These are phyloP conservation scores for Lachancea fermentati DNA, from an alignment of 805 yeast species.

Conservation along the genomic window DNA sequence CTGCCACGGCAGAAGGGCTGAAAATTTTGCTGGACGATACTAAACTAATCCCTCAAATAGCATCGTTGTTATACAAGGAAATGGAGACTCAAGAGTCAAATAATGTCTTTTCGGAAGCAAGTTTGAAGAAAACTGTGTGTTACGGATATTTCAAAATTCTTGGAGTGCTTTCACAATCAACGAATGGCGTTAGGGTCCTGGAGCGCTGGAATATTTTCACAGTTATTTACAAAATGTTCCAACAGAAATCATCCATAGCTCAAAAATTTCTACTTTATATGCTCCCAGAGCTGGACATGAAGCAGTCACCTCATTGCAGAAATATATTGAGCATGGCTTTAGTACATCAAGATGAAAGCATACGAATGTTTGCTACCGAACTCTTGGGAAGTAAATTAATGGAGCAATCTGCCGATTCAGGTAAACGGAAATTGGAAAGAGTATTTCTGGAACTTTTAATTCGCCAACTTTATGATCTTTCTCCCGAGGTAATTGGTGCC, in stretches of 20 bases:
- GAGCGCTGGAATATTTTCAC: constrained; percentile 83
- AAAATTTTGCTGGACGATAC: constrained; percentile 56
- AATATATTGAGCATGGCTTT: constrained; percentile 61
- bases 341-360: constrained; percentile 43
- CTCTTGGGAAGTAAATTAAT: constrained; percentile 36
- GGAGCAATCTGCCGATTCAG: constrained; percentile 6
- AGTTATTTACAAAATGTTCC: constrained; percentile 66
- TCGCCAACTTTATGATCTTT: constrained; percentile 64
- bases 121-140: constrained; percentile 60
- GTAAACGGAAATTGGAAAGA: constrained; percentile 5
- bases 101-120: constrained; percentile 60
- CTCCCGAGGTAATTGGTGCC: constrained; percentile 45
- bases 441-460: constrained; percentile 44
- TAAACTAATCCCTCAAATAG: constrained; percentile 79
- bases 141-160: constrained; percentile 66
- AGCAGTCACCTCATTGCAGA: constrained; percentile 58
- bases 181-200: constrained; percentile 60
- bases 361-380: constrained; percentile 55
- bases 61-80: constrained; percentile 63
- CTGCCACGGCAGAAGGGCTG: constrained; percentile 60
- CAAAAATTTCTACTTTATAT: constrained; percentile 51
- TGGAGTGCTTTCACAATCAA: constrained; percentile 60
- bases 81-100: constrained; percentile 40
- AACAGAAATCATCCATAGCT: constrained; percentile 44
- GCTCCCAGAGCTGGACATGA: constrained; percentile 57